Base-by-base conservation (phyloP, 257 asterid genomes). In the Avicennia marina region DNA sequence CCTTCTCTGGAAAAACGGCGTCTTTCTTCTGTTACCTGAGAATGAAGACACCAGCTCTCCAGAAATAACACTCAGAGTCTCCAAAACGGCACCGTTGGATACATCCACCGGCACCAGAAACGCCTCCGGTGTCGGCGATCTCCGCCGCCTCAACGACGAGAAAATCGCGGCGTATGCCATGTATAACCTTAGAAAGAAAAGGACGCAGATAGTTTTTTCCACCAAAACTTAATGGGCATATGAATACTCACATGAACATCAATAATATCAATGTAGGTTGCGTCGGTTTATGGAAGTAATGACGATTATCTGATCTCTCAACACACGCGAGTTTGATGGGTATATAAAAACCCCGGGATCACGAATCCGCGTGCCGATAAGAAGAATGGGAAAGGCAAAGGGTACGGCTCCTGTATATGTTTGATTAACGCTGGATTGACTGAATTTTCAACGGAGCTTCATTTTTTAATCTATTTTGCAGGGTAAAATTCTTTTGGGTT, bases 161-260 rank as follows among this genome's bases (percentile, higher is more conserved):
- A 91, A 85, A 38, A 80, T 83, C 58, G 94, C 94, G 66, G 95
- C 90, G 8, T 95, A 83, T 24, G 87, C 95, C 98, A 91, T 88
- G 20, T 17, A 11, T 38, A 19, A 6, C 41, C 3, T 11, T 4
- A 29, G 33, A 29, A 29, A 29, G 3, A 29, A n/a, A n/a, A n/a
- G n/a, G 3, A 29, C 41, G 10, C 41, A 7, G 41, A 5, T 2
- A 5, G 44, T 29, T 22, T 44, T 40, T 36, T 29, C 34, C 4
- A 8, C 34, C 4, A 29, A 29, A 4, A 29, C 34, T 29, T 29
- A 29, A 29, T 29, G 8, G 34, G 34, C 34, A 29, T 8, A 29
- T 4, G 8, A 29, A 29, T 29, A 0, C 8, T 29, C 34, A 29
- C 34, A 4, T 4, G 7, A 29, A 29, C 4, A 29, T 29, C 1